Conservation (phyloP, 495 filamentous ascomycete genomes). For the Podospora anserina region DNA sequence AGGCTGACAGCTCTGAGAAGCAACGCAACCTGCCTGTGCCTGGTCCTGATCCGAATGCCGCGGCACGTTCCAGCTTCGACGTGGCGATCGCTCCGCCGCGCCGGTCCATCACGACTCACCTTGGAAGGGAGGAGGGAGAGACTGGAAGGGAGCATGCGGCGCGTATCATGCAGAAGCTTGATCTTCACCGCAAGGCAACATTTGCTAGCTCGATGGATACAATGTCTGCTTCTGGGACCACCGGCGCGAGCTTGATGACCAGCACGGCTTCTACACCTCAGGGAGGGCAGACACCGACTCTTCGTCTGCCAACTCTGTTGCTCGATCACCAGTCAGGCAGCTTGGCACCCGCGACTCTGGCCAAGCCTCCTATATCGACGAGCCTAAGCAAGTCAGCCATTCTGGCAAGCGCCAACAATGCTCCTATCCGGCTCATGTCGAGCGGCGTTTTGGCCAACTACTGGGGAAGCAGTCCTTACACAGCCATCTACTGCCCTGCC, state of each 20-base stretch:
- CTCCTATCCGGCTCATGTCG: constrained; percentile 66
- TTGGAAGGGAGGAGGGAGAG: constrained; percentile 58
- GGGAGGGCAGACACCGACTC: constrained; percentile 22
- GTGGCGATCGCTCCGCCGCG: constrained; percentile 48
- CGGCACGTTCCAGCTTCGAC: constrained; percentile 70
- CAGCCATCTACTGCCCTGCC: constrained; percentile 62
- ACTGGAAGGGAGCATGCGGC: constrained; percentile 72
- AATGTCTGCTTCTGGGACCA: constrained; percentile 35
- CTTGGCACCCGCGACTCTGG: constrained; percentile 79
- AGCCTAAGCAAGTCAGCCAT: constrained; percentile 86
- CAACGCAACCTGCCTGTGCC: constrained; percentile 64
- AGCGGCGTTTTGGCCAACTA: constrained; percentile 86
- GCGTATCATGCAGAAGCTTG: constrained; percentile 87
- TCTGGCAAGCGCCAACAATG: constrained; percentile 66
- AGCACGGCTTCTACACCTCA: constrained; percentile 30
- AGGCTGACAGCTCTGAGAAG: constrained; percentile 54
- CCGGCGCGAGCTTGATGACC: constrained; percentile 66
- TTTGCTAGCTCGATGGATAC: constrained; percentile 42
- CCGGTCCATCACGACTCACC: constrained; percentile 42
- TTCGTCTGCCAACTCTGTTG: constrained; percentile 23
- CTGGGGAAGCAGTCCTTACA: constrained; percentile 86
- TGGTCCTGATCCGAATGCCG: constrained; percentile 53
- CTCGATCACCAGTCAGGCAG: constrained; percentile 51
- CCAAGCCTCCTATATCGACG: constrained; percentile 78
- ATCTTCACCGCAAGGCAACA: constrained; percentile 78